Conservation (phyloP, 2,329 filamentous ascomycete species). For the Fusarium armeniacum region DNA sequence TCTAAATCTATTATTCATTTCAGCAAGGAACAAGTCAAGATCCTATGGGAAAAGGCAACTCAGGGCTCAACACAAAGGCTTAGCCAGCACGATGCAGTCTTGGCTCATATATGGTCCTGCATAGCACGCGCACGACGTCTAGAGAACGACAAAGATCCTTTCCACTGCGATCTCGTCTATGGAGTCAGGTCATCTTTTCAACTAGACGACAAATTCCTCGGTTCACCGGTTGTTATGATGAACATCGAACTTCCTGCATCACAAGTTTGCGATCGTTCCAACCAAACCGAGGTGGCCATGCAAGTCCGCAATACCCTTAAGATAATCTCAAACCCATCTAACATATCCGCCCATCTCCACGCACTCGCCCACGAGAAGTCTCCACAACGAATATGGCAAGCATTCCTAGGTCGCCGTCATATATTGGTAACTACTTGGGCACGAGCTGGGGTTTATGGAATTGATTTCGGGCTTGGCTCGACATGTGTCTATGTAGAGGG, state of each 20-base stretch:
- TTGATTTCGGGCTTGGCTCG: constrained; percentile 46
- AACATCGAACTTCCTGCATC: constrained; percentile 40
- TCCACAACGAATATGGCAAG: constrained; percentile 50
- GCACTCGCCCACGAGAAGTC: constrained; percentile 43
- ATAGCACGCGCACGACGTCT: constrained; percentile 43
- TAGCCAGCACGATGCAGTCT: constrained; percentile 46
- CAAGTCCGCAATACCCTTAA: constrained; percentile 38
- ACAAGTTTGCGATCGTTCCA: not conserved
- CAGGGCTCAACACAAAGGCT: not conserved
- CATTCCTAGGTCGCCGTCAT: constrained; percentile 45
- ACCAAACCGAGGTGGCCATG: not conserved
- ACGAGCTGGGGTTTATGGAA: constrained; percentile 45
- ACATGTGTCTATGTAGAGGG: constrained; percentile 42
- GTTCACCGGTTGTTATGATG: constrained; percentile 47
- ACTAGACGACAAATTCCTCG: constrained; percentile 32
- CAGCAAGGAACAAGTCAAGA: constrained; percentile 29
- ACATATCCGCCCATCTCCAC: constrained; percentile 40
- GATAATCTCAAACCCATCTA: constrained; percentile 2
- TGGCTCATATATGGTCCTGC: constrained; percentile 49
- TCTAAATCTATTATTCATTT: constrained; percentile 46
- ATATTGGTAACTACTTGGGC: constrained; percentile 49
- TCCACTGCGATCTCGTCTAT: constrained; percentile 46
- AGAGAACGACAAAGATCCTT: not conserved
- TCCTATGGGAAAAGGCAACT: constrained; percentile 17
- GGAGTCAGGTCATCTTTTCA: constrained; percentile 38